A percentile compares a stretch with the other conserved stretches of the same genome.
Evolutionary conservation across 2,329 filamentous ascomycete genomes (phyloP).

Genomic region (Fusarium domesticum): DNA sequence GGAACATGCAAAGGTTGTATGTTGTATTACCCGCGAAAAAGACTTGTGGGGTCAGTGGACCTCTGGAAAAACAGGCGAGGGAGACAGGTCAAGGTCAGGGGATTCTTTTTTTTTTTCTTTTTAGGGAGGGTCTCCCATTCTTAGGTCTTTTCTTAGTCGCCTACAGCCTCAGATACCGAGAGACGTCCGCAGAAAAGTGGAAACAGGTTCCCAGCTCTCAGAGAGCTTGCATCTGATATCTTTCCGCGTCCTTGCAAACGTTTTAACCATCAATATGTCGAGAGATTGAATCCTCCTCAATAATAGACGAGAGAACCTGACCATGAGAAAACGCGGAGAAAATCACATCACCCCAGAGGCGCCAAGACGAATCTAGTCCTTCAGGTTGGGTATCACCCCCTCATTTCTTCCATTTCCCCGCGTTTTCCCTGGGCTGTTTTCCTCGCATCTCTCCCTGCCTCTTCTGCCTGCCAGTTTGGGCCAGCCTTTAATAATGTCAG

Average conservation of each 20-base stretch:
- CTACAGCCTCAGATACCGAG: slow-evolving; percentile 18
- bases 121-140: too few relatives aligned
- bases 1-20: too few relatives aligned
- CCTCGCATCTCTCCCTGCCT: not conserved
- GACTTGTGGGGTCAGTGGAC: not conserved
- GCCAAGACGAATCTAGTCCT: slow-evolving; percentile 23
- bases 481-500: too few relatives aligned
- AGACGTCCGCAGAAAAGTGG: slow-evolving; percentile 27
- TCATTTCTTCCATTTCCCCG: slow-evolving; percentile 29
- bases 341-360: slow-evolving; percentile 6
- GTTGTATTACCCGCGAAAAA: not conserved
- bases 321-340: slow-evolving; percentile 7
- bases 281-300: too few relatives aligned
- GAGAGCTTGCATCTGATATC: slow-evolving; percentile 17
- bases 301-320: not conserved
- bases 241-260: slow-evolving; percentile 12
- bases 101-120: not conserved
- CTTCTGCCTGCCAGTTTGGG: too few relatives aligned
- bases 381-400: slow-evolving; percentile 15
- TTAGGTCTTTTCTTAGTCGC: not conserved
- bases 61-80: not conserved
- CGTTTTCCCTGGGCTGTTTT: slow-evolving; percentile 16
- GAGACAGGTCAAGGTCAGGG: not conserved
- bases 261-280: slow-evolving; percentile 11
- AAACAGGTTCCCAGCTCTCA: slow-evolving; percentile 4